phyloP scores from a whole-genome alignment of 441 rosid genomes.

The Melastoma candidum region DNA sequence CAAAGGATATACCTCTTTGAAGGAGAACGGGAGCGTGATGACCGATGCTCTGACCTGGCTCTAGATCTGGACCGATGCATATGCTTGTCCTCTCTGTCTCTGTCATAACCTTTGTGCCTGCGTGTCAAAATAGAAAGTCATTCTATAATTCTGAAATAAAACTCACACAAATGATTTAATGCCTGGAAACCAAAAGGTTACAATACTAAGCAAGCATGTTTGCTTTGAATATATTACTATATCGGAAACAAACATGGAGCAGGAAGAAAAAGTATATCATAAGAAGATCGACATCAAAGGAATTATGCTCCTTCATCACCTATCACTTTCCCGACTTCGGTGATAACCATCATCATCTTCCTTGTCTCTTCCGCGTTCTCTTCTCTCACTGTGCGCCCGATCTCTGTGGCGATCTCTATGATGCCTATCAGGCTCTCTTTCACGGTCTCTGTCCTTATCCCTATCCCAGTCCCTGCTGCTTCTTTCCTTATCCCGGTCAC shows the following conservation, averaged over 20 bases:
- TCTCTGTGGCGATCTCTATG: constrained; percentile 7
- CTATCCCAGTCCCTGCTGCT: constrained; percentile 17
- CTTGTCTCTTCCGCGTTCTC: constrained; percentile 1
- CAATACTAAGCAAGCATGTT: not conserved
- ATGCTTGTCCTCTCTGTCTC: constrained; percentile 18
- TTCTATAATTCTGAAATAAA: not conserved
- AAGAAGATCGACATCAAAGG: not conserved
- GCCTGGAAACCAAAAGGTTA: not conserved
- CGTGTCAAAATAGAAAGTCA: not conserved
- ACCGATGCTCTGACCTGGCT: constrained; percentile 13
- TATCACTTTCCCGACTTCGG: constrained; percentile 17
- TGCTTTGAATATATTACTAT: not conserved
- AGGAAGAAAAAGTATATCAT: not conserved
- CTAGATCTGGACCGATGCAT: constrained; percentile 17
- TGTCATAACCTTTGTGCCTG: constrained; percentile 14
- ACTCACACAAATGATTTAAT: not conserved
- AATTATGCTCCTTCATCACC: constrained; percentile 6
- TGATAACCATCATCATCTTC: not conserved
- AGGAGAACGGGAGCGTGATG: constrained; percentile 22
- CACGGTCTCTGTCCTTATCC: constrained; percentile 13
- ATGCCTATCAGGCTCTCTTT: constrained; percentile 16
- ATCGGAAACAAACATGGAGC: not conserved
- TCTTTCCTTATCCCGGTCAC: constrained; percentile 13
- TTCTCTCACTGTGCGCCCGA: not conserved
- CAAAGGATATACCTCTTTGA: constrained; percentile 14